Conservation (phyloP, 2,329 filamentous ascomycete species). For the Colletotrichum viniferum region DNA sequence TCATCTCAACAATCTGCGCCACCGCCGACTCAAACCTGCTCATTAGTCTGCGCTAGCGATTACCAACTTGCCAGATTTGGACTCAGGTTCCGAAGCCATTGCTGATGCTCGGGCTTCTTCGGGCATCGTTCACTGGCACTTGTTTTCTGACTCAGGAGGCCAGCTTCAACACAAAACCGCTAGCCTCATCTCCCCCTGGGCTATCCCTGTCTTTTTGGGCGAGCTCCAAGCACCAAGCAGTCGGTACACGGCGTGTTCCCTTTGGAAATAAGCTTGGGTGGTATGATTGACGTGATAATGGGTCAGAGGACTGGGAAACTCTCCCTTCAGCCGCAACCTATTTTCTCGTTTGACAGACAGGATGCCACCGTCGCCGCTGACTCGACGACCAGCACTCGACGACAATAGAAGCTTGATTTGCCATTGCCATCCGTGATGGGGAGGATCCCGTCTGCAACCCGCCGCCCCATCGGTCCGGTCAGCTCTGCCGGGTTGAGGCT, state of each 20-base stretch:
- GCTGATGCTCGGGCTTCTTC: conserved; percentile 1
- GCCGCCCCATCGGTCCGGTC: background rate
- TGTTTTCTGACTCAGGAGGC: conserved; percentile 2
- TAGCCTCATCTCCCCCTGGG: background rate
- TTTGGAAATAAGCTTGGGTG: background rate
- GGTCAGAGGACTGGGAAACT: background rate
- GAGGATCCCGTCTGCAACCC: background rate
- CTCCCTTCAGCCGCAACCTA: background rate
- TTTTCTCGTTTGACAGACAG: background rate
- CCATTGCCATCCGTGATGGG: background rate
- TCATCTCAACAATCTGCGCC: background rate
- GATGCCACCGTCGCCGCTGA: background rate
- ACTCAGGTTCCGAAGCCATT: background rate
- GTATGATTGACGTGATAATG: background rate
- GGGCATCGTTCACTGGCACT: background rate
- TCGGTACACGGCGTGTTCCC: background rate
- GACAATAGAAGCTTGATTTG: background rate
- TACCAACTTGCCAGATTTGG: background rate
- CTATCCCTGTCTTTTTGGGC: background rate
- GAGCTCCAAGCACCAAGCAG: background rate
- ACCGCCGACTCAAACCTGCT: background rate
- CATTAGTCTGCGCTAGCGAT: background rate
- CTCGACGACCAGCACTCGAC: background rate
- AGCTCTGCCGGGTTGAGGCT: conserved; percentile 1
- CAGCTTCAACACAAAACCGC: conserved; percentile 11